These are phyloP conservation scores for Micractinium conductrix DNA, from an alignment of 139 green algal species.

Conservation along the genomic window DNA sequence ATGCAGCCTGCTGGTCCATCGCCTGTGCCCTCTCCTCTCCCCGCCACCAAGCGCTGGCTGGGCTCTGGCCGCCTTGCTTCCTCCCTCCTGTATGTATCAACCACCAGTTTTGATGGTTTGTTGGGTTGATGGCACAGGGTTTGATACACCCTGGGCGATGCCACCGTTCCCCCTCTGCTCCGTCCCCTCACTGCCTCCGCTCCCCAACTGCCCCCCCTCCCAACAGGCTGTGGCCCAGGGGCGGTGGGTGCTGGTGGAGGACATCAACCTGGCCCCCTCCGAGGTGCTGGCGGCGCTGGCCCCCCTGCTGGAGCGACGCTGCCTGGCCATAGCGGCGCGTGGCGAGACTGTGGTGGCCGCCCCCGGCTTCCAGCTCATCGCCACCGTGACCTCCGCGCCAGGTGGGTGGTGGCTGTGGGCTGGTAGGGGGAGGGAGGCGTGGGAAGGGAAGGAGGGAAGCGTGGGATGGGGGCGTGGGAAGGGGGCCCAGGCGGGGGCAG, in stretches of 20 bases:
- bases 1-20: background rate
- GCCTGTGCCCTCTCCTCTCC: background rate
- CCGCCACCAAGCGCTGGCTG: too few relatives aligned
- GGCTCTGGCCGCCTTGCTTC: background rate
- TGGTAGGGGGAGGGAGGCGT: too few relatives aligned
- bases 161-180: too few relatives aligned
- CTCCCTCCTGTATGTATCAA: too few relatives aligned
- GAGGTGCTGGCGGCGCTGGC: constrained; percentile 92
- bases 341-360: constrained; percentile 71
- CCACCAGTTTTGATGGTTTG: too few relatives aligned
- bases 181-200: background rate
- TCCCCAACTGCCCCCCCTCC: too few relatives aligned
- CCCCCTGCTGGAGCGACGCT: constrained; percentile 83
- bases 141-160: too few relatives aligned
- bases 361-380: constrained; percentile 86
- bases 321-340: constrained; percentile 76
- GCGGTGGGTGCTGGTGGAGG: constrained; percentile 95
- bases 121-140: too few relatives aligned
- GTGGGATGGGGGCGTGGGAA: too few relatives aligned
- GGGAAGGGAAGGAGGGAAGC: too few relatives aligned
- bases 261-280: constrained; percentile 90
- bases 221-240: constrained; percentile 78
- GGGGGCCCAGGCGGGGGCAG: too few relatives aligned
- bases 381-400: constrained; percentile 59
- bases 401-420: background rate